Conservation (phyloP, 345 rosid genomes). For the Rhodamnia rubescens region DNA sequence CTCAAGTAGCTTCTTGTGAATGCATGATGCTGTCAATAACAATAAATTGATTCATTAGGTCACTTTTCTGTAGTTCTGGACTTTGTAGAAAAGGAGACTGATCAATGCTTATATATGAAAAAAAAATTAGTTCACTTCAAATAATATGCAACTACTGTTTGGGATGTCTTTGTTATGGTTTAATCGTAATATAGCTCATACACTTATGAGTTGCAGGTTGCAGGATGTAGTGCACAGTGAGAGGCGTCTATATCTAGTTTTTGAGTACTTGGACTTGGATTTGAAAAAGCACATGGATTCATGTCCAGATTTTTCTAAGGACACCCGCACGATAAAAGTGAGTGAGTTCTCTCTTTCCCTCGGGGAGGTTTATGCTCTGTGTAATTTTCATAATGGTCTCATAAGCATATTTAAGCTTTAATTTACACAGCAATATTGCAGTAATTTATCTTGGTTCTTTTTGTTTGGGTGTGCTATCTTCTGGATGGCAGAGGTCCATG, state of each 20-base stretch:
- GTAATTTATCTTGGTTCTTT: background rate
- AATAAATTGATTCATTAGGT: background rate
- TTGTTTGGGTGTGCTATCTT: background rate
- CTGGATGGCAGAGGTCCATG: background rate
- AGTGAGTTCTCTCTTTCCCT: slow-evolving; percentile 8
- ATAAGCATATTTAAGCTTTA: background rate
- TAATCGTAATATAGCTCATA: background rate
- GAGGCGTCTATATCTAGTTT: slow-evolving; percentile 75
- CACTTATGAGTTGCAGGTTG: slow-evolving; percentile 37
- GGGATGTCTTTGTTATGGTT: background rate
- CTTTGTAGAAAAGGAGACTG: background rate
- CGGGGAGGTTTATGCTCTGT: background rate
- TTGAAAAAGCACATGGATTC: slow-evolving; percentile 95
- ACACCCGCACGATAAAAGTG: slow-evolving; percentile 62
- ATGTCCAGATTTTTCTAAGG: slow-evolving; percentile 64
- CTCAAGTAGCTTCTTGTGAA: background rate
- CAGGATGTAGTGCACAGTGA: slow-evolving; percentile 94
- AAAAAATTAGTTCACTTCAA: background rate
- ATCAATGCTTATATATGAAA: background rate
- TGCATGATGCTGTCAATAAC: background rate
- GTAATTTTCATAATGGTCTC: background rate
- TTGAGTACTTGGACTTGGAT: slow-evolving; percentile 92
- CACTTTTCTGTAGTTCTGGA: background rate
- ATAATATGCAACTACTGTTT: background rate
- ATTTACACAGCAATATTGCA: background rate